These are phyloP conservation scores for Cryptosporidium parvum DNA, from an alignment of 169 alveolate species.

Conservation along the genomic window DNA sequence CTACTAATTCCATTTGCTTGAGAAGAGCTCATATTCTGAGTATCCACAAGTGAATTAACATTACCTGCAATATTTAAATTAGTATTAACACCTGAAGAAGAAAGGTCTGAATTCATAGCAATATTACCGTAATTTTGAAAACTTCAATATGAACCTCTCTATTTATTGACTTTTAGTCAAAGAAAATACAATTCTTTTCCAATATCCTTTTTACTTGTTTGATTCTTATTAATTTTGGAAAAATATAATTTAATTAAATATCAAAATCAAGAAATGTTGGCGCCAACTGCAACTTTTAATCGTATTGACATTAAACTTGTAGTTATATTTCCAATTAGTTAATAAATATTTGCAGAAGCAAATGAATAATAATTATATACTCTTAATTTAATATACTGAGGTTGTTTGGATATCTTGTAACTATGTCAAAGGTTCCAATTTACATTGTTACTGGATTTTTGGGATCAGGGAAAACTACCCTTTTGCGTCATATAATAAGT, in stretches of 20 bases:
- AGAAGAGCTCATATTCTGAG: background rate
- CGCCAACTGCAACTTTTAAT: constrained; percentile 2
- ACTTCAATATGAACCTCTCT: background rate
- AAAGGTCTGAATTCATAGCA: background rate
- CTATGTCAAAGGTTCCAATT: constrained; percentile 78
- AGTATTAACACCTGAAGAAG: background rate
- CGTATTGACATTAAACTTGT: background rate
- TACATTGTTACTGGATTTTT: constrained; percentile 85
- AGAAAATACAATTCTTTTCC: background rate
- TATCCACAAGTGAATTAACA: background rate
- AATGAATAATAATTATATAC: background rate
- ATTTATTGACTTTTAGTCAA: background rate
- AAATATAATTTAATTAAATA: background rate
- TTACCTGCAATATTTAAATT: background rate
- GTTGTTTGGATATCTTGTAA: background rate
- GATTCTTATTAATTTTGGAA: background rate
- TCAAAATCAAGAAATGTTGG: background rate
- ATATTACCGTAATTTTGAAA: background rate
- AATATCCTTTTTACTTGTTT: background rate
- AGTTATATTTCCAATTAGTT: background rate
- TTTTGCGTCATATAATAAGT: constrained; percentile 77
- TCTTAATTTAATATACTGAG: background rate
- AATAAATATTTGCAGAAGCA: background rate
- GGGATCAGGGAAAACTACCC: constrained; percentile 89
- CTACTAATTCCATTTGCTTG: background rate